A percentile compares a stretch with the other conserved stretches of the same genome.
Conservation (phyloP, 2,329 filamentous ascomycete species). For the Pseudocercospora fuligena region DNA sequence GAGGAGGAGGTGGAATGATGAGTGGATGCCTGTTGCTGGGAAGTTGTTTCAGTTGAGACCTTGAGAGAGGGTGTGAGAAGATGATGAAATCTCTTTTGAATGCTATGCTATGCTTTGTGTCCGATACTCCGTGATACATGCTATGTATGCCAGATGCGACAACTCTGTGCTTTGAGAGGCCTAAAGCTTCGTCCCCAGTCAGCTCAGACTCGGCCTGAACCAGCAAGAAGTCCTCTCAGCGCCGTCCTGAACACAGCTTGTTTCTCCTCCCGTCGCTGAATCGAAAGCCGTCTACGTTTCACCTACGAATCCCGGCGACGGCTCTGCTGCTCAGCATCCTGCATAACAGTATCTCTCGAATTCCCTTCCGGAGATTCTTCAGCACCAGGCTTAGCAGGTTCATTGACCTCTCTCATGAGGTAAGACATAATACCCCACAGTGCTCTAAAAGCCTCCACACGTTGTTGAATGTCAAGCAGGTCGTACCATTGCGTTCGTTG, state of each 20-base stretch:
- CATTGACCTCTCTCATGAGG: slow-evolving; percentile 41
- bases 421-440: slow-evolving; percentile 64
- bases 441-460: slow-evolving; percentile 60
- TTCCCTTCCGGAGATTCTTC: not conserved
- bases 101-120: not conserved
- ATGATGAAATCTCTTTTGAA: not conserved
- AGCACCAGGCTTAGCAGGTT: not conserved
- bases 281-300: not conserved
- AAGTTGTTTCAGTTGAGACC: slow-evolving; percentile 59
- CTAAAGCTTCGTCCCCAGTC: not conserved
- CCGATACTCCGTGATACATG: not conserved
- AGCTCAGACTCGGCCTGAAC: not conserved
- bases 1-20: slow-evolving; percentile 80
- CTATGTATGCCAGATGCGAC: not conserved
- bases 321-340: not conserved
- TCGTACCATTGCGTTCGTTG: slow-evolving; percentile 65
- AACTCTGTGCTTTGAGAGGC: not conserved
- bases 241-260: not conserved
- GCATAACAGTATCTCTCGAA: not conserved
- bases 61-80: not conserved
- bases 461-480: slow-evolving; percentile 59
- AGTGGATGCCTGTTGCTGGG: slow-evolving; percentile 86
- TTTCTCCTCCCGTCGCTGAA: not conserved
- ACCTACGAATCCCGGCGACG: not conserved
- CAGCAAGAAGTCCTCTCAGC: not conserved